Conservation (phyloP, 495 filamentous ascomycete genomes). For the Parathielavia hyrcaniae region DNA sequence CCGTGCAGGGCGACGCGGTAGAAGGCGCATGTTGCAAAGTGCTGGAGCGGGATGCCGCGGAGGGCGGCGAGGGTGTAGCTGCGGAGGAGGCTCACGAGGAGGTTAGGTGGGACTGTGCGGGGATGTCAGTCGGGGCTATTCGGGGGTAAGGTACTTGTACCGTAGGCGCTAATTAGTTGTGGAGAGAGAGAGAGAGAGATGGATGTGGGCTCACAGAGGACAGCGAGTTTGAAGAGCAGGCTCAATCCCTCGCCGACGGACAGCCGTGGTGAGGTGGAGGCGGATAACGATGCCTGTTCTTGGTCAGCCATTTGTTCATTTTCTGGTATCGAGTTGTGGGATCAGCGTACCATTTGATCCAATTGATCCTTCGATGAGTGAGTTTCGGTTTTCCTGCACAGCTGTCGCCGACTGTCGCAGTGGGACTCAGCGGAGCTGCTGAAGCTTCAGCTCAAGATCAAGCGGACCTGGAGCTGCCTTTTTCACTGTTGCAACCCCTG, state of each 20-base stretch:
- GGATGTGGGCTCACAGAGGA: slow-evolving; percentile 11
- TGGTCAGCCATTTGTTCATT: not conserved
- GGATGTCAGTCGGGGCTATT: not conserved
- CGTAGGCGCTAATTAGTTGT: not conserved
- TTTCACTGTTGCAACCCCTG: not conserved
- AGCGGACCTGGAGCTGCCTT: not conserved
- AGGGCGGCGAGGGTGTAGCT: slow-evolving; percentile 16
- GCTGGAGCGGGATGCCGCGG: slow-evolving; percentile 19
- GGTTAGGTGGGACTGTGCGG: slow-evolving; percentile 14
- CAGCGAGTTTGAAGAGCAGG: slow-evolving; percentile 14
- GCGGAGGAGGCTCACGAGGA: slow-evolving; percentile 22
- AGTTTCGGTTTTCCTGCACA: not conserved
- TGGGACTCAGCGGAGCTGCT: too few relatives aligned
- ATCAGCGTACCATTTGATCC: slow-evolving; percentile 10
- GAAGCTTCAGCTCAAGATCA: not conserved
- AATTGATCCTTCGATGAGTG: not conserved
- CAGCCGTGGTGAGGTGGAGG: slow-evolving; percentile 4
- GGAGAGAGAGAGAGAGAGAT: not conserved
- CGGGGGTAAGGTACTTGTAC: too few relatives aligned
- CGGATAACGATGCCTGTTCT: not conserved
- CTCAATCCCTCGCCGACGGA: slow-evolving; percentile 5
- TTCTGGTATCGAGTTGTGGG: not conserved
- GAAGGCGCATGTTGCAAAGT: slow-evolving; percentile 19
- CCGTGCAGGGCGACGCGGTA: slow-evolving; percentile 19
- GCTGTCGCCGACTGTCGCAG: not conserved